A percentile compares a stretch with the other conserved stretches of the same genome.
These are phyloP conservation scores for Fusarium verrucosum DNA, from an alignment of 2,329 filamentous ascomycete genomes.

Conservation along the genomic window DNA sequence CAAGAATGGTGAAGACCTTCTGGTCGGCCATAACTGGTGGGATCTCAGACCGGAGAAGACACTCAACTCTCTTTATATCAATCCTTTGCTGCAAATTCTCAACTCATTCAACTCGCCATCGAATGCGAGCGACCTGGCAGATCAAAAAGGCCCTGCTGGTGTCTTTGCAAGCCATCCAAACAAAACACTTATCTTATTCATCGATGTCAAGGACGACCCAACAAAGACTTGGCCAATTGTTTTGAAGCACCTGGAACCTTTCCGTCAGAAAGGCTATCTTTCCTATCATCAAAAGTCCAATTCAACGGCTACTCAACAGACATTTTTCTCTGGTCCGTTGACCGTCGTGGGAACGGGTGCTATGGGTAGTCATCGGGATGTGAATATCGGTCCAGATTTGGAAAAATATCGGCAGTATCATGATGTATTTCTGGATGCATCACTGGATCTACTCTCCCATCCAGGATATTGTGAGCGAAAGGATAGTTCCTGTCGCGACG, in stretches of 20 bases:
- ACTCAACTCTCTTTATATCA: constrained; percentile 68
- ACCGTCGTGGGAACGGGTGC: constrained; percentile 75
- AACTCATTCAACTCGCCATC: constrained; percentile 44
- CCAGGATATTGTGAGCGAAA: constrained; percentile 20
- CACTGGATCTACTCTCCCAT: constrained; percentile 55
- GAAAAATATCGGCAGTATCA: constrained; percentile 45
- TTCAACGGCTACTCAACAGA: constrained; percentile 51
- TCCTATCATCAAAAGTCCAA: constrained; percentile 57
- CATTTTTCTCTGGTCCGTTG: constrained; percentile 58
- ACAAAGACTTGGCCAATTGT: constrained; percentile 42
- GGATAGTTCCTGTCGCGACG: constrained; percentile 10
- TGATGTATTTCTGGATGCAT: constrained; percentile 74
- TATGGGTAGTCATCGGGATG: constrained; percentile 32
- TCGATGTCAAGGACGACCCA: constrained; percentile 70
- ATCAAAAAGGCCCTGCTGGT: constrained; percentile 49
- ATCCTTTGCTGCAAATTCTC: constrained; percentile 69
- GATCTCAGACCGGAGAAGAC: constrained; percentile 62
- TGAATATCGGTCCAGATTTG: constrained; percentile 28
- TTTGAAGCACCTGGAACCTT: constrained; percentile 57
- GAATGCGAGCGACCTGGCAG: rapidly evolving
- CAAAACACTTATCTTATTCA: constrained; percentile 67
- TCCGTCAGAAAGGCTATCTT: constrained; percentile 66
- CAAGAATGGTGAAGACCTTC: constrained; percentile 58
- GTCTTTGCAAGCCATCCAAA: constrained; percentile 64
- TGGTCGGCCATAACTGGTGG: constrained; percentile 68